These are phyloP conservation scores for Pisolithus thermaeus DNA, from an alignment of 1,284 basidiomycete genomes.

Conservation along the genomic window DNA sequence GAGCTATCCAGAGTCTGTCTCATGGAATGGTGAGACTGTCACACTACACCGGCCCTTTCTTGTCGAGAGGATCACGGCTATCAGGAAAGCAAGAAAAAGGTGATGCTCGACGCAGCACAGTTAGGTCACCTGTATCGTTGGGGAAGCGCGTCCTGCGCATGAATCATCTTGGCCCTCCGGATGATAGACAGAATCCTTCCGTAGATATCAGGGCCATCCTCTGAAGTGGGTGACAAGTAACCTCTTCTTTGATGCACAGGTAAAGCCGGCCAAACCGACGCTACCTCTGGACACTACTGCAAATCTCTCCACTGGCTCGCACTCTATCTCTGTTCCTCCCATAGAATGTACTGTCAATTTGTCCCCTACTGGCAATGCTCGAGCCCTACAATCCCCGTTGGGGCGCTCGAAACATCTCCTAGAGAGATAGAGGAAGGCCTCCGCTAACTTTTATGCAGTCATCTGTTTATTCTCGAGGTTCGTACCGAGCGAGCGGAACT, in stretches of 20 bases:
- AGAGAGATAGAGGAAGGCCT: constrained; percentile 39
- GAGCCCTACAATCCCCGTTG: constrained; percentile 51
- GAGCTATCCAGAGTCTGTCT: constrained; percentile 31
- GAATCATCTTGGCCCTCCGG: constrained; percentile 3
- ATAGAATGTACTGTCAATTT: too few species aligned
- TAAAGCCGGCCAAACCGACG: constrained; percentile 19
- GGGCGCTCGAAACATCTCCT: constrained; percentile 48
- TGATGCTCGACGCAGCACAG: constrained; percentile 29
- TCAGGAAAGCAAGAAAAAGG: constrained; percentile 45
- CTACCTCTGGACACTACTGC: constrained; percentile 7
- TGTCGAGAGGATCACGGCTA: constrained; percentile 28
- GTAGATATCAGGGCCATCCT: constrained; percentile 24
- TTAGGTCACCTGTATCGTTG: too few species aligned
- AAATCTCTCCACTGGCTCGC: too few species aligned
- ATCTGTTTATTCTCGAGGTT: constrained; percentile 21
- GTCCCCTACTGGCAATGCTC: too few species aligned
- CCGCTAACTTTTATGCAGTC: constrained; percentile 46
- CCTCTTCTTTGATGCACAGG: constrained; percentile 58
- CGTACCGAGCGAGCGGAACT: constrained; percentile 16
- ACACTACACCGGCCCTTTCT: too few species aligned
- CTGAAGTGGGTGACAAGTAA: constrained; percentile 35
- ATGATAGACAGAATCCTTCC: constrained; percentile 24
- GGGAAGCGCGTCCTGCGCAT: too few species aligned
- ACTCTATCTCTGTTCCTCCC: too few species aligned
- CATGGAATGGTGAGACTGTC: constrained; percentile 33